Percentiles rank a stretch among this genome's conserved stretches.
Evolutionary conservation across 352 stramenopile species (phyloP).

Genomic region (Phytophthora fragariaefolia): DNA sequence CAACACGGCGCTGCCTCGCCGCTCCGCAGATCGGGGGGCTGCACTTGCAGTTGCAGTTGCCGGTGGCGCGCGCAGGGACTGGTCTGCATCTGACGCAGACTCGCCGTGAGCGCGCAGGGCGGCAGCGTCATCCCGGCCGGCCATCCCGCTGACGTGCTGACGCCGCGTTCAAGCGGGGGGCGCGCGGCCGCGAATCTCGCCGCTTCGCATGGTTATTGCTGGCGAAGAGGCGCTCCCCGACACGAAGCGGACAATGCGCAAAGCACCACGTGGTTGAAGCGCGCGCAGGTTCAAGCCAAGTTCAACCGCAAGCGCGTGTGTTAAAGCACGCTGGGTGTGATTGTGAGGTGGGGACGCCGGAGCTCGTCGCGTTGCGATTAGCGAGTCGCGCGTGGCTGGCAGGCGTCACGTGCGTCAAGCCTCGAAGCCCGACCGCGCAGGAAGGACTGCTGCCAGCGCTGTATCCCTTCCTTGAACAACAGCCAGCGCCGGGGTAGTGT

Average conservation of each 20-base stretch:
- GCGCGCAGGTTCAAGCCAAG: conserved; percentile 28
- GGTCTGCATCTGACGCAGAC: conserved; percentile 31
- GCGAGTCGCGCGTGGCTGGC: conserved; percentile 17
- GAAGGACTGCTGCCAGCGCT: too few species aligned
- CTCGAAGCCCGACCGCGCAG: not conserved
- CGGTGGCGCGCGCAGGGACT: conserved; percentile 25
- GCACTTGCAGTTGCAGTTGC: conserved; percentile 36
- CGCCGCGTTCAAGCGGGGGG: conserved; percentile 20
- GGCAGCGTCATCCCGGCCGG: conserved; percentile 17
- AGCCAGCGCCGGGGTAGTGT: too few species aligned
- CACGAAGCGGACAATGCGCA: conserved; percentile 14
- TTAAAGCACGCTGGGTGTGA: conserved; percentile 16
- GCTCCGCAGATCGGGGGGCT: conserved; percentile 21
- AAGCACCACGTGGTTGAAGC: conserved; percentile 38
- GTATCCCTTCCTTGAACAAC: too few species aligned
- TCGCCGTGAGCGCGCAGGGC: conserved; percentile 12
- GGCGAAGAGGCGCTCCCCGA: conserved; percentile 7
- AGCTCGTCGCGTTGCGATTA: conserved; percentile 28
- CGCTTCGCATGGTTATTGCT: conserved; percentile 30
- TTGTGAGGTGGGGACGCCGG: conserved; percentile 27
- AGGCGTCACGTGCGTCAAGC: too few species aligned
- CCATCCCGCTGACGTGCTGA: conserved; percentile 25
- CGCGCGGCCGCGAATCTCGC: conserved; percentile 10
- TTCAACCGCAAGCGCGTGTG: conserved; percentile 19
- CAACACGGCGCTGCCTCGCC: conserved; percentile 19